Conservation (phyloP, 495 filamentous ascomycete species). For the Cercophora scortea region DNA sequence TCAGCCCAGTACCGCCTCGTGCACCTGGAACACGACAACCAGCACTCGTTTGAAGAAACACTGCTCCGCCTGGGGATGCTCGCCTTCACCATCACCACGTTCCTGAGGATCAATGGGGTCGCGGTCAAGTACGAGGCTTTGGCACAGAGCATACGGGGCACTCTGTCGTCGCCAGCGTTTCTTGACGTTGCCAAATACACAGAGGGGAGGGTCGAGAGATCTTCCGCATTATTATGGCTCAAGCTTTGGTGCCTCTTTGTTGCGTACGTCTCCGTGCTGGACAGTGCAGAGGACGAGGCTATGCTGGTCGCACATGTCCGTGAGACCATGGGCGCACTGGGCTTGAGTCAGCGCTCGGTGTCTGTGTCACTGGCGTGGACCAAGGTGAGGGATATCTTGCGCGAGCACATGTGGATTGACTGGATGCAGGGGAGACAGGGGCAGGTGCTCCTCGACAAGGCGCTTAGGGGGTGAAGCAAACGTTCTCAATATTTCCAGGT, state of each 20-base stretch:
- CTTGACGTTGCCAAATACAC: not conserved
- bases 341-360: not conserved
- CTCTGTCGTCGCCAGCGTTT: not conserved
- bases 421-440: conserved; percentile 3
- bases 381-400: conserved; percentile 2
- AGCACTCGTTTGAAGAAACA: not conserved
- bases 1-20: conserved; percentile 14
- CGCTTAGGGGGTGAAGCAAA: too few relatives aligned
- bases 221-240: not conserved
- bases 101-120: conserved; percentile 6
- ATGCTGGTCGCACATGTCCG: not conserved
- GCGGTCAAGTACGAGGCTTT: conserved; percentile 3
- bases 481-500: too few relatives aligned
- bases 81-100: conserved; percentile 8
- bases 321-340: not conserved
- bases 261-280: conserved; percentile 5
- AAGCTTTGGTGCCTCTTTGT: conserved; percentile 12
- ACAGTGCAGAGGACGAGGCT: not conserved
- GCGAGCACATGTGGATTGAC: conserved; percentile 12
- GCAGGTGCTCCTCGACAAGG: not conserved
- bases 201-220: too few relatives aligned
- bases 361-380: not conserved
- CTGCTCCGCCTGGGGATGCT: conserved; percentile 11
- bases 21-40: not conserved
- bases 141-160: not conserved